Conservation (phyloP, 495 filamentous ascomycete genomes). For the Neurospora sp. region DNA sequence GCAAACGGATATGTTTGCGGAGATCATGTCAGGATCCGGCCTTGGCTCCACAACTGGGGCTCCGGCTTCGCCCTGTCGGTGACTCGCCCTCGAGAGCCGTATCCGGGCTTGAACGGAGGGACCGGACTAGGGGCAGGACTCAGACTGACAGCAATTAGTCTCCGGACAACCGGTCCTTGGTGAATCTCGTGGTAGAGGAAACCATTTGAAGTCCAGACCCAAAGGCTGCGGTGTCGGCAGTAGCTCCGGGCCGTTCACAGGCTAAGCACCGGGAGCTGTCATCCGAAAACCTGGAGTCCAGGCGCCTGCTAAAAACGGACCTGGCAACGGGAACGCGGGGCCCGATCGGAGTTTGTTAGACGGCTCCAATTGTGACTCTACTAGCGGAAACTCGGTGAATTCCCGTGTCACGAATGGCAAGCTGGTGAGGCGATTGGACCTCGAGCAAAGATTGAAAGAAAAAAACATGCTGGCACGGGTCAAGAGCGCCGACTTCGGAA, state of each 20-base stretch:
- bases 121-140: not conserved
- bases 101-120: not conserved
- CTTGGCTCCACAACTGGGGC: not conserved
- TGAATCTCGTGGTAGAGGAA: not conserved
- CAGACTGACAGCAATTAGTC: not conserved
- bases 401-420: not conserved
- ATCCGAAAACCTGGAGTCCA: not conserved
- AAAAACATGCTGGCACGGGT: not conserved
- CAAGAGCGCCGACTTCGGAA: constrained; percentile 20
- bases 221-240: not conserved
- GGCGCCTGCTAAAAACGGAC: not conserved
- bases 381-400: not conserved
- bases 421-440: not conserved
- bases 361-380: not conserved
- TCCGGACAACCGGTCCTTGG: not conserved
- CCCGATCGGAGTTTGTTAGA: not conserved
- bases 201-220: not conserved
- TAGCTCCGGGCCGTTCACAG: not conserved
- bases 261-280: not conserved
- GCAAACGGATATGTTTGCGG: not conserved
- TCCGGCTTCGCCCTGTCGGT: not conserved
- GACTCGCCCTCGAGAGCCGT: not conserved
- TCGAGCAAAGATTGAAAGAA: not conserved
- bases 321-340: not conserved
- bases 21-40: not conserved